Conservation (phyloP, 2,329 filamentous ascomycete species). For the Didymella glomerata region DNA sequence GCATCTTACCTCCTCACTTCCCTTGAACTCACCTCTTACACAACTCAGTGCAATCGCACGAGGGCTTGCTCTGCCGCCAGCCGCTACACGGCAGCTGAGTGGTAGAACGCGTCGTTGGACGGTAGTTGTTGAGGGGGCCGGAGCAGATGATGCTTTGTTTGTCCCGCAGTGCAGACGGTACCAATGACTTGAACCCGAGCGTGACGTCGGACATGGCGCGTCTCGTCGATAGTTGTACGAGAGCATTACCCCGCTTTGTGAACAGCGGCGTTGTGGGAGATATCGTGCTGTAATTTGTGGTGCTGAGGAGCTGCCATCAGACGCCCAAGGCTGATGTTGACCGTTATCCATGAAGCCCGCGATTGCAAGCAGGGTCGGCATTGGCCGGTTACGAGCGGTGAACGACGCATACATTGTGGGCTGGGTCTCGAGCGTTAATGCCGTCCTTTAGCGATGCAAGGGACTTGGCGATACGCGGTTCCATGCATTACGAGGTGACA, state of each 20-base stretch:
- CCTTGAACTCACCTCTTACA: slow-evolving; percentile 1
- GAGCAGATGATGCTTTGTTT: slow-evolving; percentile 20
- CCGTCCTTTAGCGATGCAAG: slow-evolving; percentile 20
- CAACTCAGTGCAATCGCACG: slow-evolving; percentile 13
- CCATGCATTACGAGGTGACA: slow-evolving; percentile 16
- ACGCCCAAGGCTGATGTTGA: not conserved
- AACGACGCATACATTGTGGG: slow-evolving; percentile 13
- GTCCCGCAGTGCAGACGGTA: slow-evolving; percentile 15
- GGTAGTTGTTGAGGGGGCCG: slow-evolving; percentile 13
- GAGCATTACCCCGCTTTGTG: slow-evolving; percentile 21
- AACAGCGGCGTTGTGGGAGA: not conserved
- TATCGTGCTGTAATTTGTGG: slow-evolving; percentile 5
- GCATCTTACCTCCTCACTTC: slow-evolving; percentile 12
- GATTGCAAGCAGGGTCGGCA: not conserved
- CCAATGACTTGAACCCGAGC: slow-evolving; percentile 9
- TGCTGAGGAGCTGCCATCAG: not conserved
- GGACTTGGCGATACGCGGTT: slow-evolving; percentile 24
- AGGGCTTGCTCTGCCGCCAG: slow-evolving; percentile 4
- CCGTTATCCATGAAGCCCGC: too few species aligned
- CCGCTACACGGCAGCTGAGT: slow-evolving; percentile 17
- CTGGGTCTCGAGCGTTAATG: slow-evolving; percentile 19
- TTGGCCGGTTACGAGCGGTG: not conserved
- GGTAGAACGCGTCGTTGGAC: slow-evolving; percentile 10
- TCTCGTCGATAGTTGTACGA: slow-evolving; percentile 15
- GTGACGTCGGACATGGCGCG: slow-evolving; percentile 15